These are phyloP conservation scores for Plenodomus biglobosus DNA, from an alignment of 2,329 filamentous ascomycete species.

Conservation along the genomic window DNA sequence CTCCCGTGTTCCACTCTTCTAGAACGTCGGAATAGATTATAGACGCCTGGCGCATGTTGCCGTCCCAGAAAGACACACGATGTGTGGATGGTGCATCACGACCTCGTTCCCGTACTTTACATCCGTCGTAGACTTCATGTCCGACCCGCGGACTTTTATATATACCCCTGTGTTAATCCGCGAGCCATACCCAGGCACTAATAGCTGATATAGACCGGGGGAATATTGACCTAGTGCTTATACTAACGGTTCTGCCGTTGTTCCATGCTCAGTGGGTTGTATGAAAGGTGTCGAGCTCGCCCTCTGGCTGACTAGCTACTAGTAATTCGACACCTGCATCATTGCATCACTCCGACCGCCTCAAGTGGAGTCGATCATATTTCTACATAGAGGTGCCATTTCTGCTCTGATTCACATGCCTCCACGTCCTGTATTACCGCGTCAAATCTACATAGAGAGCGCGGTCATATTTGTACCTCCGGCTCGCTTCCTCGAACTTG, in stretches of 20 bases:
- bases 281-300: constrained; percentile 34
- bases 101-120: neutral
- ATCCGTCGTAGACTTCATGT: constrained; percentile 24
- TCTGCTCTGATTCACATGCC: constrained; percentile 31
- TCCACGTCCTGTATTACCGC: constrained; percentile 26
- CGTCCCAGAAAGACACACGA: neutral
- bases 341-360: constrained; percentile 31
- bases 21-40: constrained; percentile 2
- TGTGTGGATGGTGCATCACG: constrained; percentile 7
- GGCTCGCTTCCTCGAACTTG: constrained; percentile 13
- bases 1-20: constrained; percentile 21
- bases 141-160: constrained; percentile 26
- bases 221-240: constrained; percentile 38
- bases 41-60: constrained; percentile 8
- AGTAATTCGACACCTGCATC: constrained; percentile 30
- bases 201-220: constrained; percentile 34
- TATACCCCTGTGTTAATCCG: constrained; percentile 38
- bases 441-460: constrained; percentile 15
- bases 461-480: constrained; percentile 5
- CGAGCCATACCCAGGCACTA: constrained; percentile 21
- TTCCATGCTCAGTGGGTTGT: constrained; percentile 34
- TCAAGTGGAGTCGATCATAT: constrained; percentile 28
- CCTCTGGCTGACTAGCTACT: constrained; percentile 34
- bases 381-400: constrained; percentile 16
- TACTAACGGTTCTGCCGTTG: constrained; percentile 34